Percentiles rank a stretch among this genome's conserved stretches.
phyloP scores from a whole-genome alignment of 768 basidiomycete genomes.

The Trametes cinnabarina region DNA sequence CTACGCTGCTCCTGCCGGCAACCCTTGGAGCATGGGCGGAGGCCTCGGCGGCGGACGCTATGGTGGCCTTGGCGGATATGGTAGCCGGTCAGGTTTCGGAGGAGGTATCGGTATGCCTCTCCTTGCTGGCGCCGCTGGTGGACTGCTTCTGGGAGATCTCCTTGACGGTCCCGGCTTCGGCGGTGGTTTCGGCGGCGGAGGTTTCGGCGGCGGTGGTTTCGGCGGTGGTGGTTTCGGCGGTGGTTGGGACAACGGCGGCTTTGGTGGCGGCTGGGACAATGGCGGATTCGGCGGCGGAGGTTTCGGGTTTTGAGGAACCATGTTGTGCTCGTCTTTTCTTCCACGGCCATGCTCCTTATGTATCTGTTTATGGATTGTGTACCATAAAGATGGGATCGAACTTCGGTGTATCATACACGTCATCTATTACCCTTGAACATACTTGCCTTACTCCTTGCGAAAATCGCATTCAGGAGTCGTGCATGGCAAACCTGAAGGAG shows the following conservation, averaged over 20 bases:
- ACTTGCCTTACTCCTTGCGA: no score
- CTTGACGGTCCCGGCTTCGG: conserved; percentile 25
- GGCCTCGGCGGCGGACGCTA: not conserved
- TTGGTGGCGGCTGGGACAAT: not conserved
- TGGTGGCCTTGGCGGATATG: not conserved
- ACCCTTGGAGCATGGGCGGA: conserved; percentile 8
- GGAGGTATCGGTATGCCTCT: conserved; percentile 33
- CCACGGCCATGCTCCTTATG: no score
- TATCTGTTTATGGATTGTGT: no score
- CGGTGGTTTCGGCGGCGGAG: conserved; percentile 12
- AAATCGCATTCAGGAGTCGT: no score
- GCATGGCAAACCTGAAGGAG: no score
- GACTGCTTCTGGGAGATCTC: conserved; percentile 33
- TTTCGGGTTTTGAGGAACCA: no score
- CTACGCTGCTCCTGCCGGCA: conserved; percentile 27
- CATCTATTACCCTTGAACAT: no score
- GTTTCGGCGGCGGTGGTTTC: conserved; percentile 21
- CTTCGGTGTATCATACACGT: no score
- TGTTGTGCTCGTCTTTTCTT: no score
- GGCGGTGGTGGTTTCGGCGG: conserved; percentile 8
- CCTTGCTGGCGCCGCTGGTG: conserved; percentile 37
- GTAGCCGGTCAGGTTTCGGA: conserved; percentile 19
- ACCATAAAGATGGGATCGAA: no score
- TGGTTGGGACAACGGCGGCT: no score
- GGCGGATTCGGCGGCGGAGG: not conserved